Conservation (phyloP, 2,329 filamentous ascomycete species). For the Claviceps quebecensis region DNA sequence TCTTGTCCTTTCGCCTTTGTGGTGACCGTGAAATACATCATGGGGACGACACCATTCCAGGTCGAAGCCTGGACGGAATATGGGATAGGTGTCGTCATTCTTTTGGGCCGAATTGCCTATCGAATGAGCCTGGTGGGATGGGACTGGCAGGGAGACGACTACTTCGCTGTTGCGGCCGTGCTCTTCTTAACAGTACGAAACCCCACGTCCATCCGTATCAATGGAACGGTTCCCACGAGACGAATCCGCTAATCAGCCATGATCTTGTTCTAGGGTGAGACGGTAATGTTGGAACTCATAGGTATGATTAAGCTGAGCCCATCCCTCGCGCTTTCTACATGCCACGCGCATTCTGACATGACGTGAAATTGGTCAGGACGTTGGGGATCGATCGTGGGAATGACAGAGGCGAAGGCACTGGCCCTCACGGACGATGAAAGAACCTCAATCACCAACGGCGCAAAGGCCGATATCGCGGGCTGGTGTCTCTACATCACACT, state of each 20-base stretch:
- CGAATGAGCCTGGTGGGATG: conserved; percentile 24
- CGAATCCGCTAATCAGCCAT: neutral
- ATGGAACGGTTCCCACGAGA: conserved; percentile 1
- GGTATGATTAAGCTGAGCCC: conserved; percentile 10
- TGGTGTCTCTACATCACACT: conserved; percentile 23
- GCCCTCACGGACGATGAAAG: conserved; percentile 6
- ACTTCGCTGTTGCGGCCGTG: conserved; percentile 22
- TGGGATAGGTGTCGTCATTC: conserved; percentile 21
- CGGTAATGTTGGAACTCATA: conserved; percentile 20
- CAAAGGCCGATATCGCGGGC: conserved; percentile 14
- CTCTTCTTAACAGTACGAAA: conserved; percentile 24
- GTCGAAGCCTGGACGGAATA: conserved; percentile 31
- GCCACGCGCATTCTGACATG: neutral
- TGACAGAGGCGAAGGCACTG: conserved; percentile 10
- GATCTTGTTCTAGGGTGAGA: conserved; percentile 6
- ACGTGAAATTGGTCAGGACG: conserved; percentile 8
- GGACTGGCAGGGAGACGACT: conserved; percentile 29
- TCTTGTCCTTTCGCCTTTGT: neutral
- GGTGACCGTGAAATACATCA: neutral
- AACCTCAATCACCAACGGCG: conserved; percentile 9
- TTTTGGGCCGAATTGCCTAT: conserved; percentile 25
- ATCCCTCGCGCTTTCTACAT: neutral
- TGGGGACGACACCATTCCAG: conserved; percentile 24
- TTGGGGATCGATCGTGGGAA: conserved; percentile 12
- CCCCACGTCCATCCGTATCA: neutral